Base-by-base conservation (phyloP, 345 rosid genomes). In the Bruguiera gymnorhiza region DNA sequence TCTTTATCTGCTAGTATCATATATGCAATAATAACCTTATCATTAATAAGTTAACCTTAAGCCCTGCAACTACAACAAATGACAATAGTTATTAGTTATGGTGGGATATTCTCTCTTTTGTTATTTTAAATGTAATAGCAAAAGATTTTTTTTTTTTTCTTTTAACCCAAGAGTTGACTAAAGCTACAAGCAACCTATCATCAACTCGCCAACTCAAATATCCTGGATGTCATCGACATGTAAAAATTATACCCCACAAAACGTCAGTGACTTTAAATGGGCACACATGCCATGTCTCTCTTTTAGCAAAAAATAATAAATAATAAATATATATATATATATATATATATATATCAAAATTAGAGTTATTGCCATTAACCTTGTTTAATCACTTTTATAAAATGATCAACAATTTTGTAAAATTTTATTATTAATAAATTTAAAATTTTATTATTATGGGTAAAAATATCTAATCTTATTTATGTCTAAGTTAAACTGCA, bases 121-220 rank as follows among this genome's bases (percentile, higher is more conserved):
- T 31, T 52, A 48, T 4, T 21, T 43, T 13, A 4, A 15, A 3
- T 13, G 50, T 13, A 46, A 61, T 8, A 29, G 51, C 60, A 66
- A 20, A 73, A 46, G 23, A 73, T 65, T 24, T 32, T 23, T 23
- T 24, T 54, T 20, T 53, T 29, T 24, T 43, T 1, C 13, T 55
- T 26, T 55, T 55, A 1, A 1, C 16, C 60, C 23, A 0, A 34
- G 37, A 23, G 56, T 56, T 53, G 65, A 70, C 64, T 24, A 31
- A 67, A 32, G 56, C 76, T 55, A 75, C 61, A 24, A 76, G 58
- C 81, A 70, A 76, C 67, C 70, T n/a, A 21, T 54, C 13, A 73
- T 26, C 70, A 63, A 66, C 57, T 39, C 53, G 62, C 61, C 71
- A 13, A 43, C 50, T 43, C 18, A 67, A 27, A 8, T 6, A 37